Base-by-base conservation (phyloP, 2,329 filamentous ascomycete species). In the Fusarium subtropicale region DNA sequence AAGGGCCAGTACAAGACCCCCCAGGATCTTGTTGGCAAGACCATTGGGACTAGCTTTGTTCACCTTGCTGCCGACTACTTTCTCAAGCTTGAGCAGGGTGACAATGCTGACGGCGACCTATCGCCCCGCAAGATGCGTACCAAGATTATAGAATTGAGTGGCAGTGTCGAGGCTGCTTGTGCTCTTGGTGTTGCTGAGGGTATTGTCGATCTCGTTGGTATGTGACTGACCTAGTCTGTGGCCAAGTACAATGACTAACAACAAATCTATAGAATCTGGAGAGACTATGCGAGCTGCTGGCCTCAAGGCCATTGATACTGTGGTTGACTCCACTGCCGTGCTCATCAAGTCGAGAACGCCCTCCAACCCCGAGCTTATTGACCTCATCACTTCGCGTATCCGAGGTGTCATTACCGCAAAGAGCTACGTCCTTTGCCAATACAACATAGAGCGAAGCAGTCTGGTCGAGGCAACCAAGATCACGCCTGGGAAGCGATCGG, bases 281-380 rank as follows among this genome's bases (percentile, higher is more conserved):
- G 95, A 98, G 81, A 99, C 96, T 1, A 99, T 99, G 96, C 92
- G 92, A 76, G 96, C 95, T 22, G 95, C 95, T 44, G 96, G 96
- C 26, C 87, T 99, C 52, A 94, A 94, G 82, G 91, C 95, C 59
- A 97, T 98, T 74, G 94, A 96, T 74, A 99, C 96, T 4, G 94
- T 99, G 28, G 87, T 97, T 53, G 90, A 93, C 60, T 94, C 92
- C 57, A 92, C 91, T 20, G 94, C 96, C 33, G 91, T 97, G 48
- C 87, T 99, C 61, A 94, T 99, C 84, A 95, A 95, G 83, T 97
- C 94, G 42, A 93, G 91, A 78, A 87, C 90, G 60, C 91, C 94
- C 7, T 92, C 91, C 65, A 92, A 97, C 80, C 88, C 89, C 6
- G 88, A 90, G 68, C 85, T 97, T 60, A 91, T 98, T 56, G 88